phyloP scores from a whole-genome alignment of 495 filamentous ascomycete species.

The Parathielavia hyrcaniae region DNA sequence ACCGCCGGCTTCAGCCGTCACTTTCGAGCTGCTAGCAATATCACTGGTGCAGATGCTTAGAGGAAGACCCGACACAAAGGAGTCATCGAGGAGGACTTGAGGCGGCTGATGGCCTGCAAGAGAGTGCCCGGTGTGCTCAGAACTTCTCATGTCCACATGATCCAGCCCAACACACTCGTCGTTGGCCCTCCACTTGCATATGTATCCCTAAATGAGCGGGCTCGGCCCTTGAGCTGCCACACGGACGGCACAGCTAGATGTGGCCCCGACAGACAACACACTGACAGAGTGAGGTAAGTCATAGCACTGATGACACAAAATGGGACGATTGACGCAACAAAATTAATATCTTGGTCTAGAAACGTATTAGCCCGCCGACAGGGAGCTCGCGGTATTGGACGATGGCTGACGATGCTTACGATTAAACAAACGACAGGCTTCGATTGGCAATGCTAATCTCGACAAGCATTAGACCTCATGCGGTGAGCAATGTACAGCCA shows the following conservation, averaged over 20 bases:
- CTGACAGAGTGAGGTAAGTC: not conserved
- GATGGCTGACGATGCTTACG: constrained; percentile 7
- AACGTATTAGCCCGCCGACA: constrained; percentile 19
- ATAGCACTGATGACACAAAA: not conserved
- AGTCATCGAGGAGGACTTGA: not conserved
- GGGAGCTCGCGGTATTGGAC: constrained; percentile 5
- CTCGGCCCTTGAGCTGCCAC: not conserved
- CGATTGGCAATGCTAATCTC: constrained; percentile 9
- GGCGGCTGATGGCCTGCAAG: not conserved
- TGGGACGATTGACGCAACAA: not conserved
- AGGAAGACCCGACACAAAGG: not conserved
- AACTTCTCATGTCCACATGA: too few species aligned
- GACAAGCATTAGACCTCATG: constrained; percentile 22
- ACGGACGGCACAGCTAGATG: constrained; percentile 19
- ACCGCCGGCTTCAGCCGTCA: constrained; percentile 9
- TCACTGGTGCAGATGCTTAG: not conserved
- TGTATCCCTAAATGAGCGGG: not conserved
- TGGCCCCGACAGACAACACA: constrained; percentile 9
- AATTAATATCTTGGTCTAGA: constrained; percentile 14
- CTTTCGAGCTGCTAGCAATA: constrained; percentile 20
- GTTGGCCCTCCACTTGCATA: not conserved
- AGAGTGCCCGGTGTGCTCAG: too few species aligned
- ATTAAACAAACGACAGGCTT: constrained; percentile 24
- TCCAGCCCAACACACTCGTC: too few species aligned
- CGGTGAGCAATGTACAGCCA: not conserved